These are phyloP conservation scores for Hyphopichia burtonii DNA, from an alignment of 1,139 yeast genomes.

Conservation along the genomic window DNA sequence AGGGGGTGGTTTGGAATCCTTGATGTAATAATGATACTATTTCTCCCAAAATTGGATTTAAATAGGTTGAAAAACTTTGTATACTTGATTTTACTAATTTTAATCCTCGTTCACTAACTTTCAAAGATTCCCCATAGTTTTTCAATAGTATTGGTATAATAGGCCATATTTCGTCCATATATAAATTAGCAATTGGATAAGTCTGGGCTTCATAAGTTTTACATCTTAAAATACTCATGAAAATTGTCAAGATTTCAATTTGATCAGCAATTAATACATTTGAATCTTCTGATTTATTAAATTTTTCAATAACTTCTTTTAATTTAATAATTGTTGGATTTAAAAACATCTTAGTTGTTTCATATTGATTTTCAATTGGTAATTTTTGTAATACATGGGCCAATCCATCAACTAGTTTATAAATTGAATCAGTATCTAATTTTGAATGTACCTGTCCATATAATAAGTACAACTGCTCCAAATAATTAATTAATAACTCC, in stretches of 20 bases:
- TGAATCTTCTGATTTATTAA: conserved; percentile 28
- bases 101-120: conserved; percentile 71
- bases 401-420: conserved; percentile 86
- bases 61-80: conserved; percentile 65
- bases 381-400: conserved; percentile 75
- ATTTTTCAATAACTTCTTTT: conserved; percentile 12
- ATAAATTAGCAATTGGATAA: conserved; percentile 59
- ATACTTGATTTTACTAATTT: conserved; percentile 67
- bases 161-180: conserved; percentile 60
- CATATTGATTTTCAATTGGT: conserved; percentile 32
- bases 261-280: conserved; percentile 63
- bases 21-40: conserved; percentile 62
- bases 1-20: conserved; percentile 67
- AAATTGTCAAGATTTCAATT: conserved; percentile 72
- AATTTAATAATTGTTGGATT: conserved; percentile 62
- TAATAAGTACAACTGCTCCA: conserved; percentile 75
- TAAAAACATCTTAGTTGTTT: conserved; percentile 54
- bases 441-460: conserved; percentile 60
- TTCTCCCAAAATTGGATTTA: conserved; percentile 60
- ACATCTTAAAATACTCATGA: conserved; percentile 57
- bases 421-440: conserved; percentile 68
- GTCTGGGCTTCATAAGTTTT: conserved; percentile 30
- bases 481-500: conserved; percentile 57
- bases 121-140: conserved; percentile 53
- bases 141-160: conserved; percentile 48